These are phyloP conservation scores for Macaranga tanarius DNA, from an alignment of 441 rosid species.

Conservation along the genomic window DNA sequence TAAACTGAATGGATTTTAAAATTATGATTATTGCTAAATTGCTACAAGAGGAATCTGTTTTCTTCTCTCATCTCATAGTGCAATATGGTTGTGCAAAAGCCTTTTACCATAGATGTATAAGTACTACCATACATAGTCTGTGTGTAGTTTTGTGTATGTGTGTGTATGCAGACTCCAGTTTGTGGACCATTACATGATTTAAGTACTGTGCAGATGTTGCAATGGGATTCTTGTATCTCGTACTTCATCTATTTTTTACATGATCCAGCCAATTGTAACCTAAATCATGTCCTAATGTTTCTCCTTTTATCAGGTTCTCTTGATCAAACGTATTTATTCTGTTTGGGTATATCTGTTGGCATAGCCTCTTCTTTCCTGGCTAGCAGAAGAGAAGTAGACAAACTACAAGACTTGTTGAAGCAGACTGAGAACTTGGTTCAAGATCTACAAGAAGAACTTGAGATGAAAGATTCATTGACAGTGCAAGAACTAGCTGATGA, in stretches of 20 bases:
- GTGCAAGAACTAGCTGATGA: slow-evolving; percentile 53
- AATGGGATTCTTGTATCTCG: not conserved
- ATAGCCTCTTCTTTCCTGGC: slow-evolving; percentile 50
- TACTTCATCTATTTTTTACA: not conserved
- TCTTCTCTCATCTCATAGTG: not conserved
- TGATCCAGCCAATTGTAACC: not conserved
- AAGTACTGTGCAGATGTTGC: not conserved
- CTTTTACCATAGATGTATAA: not conserved
- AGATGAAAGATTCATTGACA: slow-evolving; percentile 58
- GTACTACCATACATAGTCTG: not conserved
- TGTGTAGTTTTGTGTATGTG: not conserved
- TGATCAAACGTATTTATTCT: slow-evolving; percentile 45
- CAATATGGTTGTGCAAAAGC: not conserved
- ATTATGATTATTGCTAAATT: not conserved
- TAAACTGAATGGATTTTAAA: not conserved
- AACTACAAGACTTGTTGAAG: slow-evolving; percentile 49
- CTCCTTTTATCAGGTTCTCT: slow-evolving; percentile 39
- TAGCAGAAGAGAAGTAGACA: slow-evolving; percentile 48
- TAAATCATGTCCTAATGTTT: slow-evolving; percentile 14
- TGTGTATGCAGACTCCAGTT: not conserved
- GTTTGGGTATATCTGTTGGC: slow-evolving; percentile 72
- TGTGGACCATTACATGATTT: not conserved
- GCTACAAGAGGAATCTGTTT: not conserved
- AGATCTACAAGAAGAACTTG: slow-evolving; percentile 70
- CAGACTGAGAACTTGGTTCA: slow-evolving; percentile 66